These are phyloP conservation scores for Yamadazyma endophytica DNA, from an alignment of 805 yeast genomes.

Conservation along the genomic window DNA sequence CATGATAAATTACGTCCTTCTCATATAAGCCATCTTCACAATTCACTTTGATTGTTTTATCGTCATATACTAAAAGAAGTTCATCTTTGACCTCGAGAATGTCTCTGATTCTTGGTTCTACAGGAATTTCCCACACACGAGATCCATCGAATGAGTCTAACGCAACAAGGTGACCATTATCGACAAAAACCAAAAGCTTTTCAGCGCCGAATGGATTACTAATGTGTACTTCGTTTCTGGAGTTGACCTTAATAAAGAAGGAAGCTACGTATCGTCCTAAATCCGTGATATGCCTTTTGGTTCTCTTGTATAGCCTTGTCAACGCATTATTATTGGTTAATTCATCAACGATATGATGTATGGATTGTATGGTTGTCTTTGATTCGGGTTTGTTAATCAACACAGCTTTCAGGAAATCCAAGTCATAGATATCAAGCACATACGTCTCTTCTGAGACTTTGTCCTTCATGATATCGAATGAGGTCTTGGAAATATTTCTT, in stretches of 20 bases:
- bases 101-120: constrained; percentile 10
- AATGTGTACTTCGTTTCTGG: constrained; percentile 3
- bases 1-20: constrained; percentile 4
- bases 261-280: constrained; percentile 24
- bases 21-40: constrained; percentile 14
- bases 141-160: constrained; percentile 38
- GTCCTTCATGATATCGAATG: constrained; percentile 5
- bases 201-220: constrained; percentile 24
- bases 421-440: constrained; percentile 3
- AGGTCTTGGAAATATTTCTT: background rate
- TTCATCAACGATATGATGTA: constrained; percentile 30
- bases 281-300: constrained; percentile 28
- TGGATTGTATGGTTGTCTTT: constrained; percentile 21
- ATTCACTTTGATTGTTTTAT: constrained; percentile 8
- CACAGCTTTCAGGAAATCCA: constrained; percentile 7
- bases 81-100: constrained; percentile 12
- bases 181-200: constrained; percentile 26
- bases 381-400: constrained; percentile 29
- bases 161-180: constrained; percentile 31
- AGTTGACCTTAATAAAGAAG: constrained; percentile 5
- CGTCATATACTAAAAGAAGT: constrained; percentile 12
- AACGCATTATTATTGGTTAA: constrained; percentile 15
- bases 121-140: constrained; percentile 31
- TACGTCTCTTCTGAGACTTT: background rate
- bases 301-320: constrained; percentile 25